phyloP scores from a whole-genome alignment of 2,329 filamentous ascomycete genomes.

The Pseudogymnoascus sp. region DNA sequence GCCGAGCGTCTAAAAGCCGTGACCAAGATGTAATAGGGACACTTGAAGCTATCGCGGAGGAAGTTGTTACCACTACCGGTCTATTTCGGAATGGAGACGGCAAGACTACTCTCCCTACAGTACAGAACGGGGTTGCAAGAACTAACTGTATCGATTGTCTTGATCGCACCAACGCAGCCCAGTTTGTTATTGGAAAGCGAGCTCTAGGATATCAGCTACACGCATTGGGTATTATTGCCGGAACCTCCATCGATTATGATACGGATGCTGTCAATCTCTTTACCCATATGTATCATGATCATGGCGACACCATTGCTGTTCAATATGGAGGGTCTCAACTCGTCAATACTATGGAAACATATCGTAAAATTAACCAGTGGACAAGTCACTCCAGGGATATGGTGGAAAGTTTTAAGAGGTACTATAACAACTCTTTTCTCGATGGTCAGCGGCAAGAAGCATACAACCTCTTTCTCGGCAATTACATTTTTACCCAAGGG shows the following conservation, averaged over 20 bases:
- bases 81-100: constrained; percentile 92
- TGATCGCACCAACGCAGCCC: constrained; percentile 92
- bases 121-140: constrained; percentile 86
- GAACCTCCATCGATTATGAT: constrained; percentile 78
- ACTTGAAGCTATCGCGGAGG: constrained; percentile 80
- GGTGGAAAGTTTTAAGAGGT: constrained; percentile 98
- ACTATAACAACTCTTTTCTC: constrained; percentile 97
- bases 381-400: constrained; percentile 95
- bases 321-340: constrained; percentile 97
- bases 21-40: constrained; percentile 93
- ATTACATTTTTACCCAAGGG: constrained; percentile 80
- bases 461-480: constrained; percentile 93
- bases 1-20: constrained; percentile 80
- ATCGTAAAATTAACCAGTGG: constrained; percentile 98
- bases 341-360: constrained; percentile 98
- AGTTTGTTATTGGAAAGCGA: constrained; percentile 94
- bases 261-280: constrained; percentile 94
- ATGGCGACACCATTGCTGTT: constrained; percentile 94
- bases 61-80: constrained; percentile 75
- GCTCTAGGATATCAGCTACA: constrained; percentile 88
- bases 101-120: constrained; percentile 52
- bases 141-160: constrained; percentile 98
- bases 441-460: constrained; percentile 97
- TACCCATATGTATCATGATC: constrained; percentile 96
- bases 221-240: constrained; percentile 77